Conservation (phyloP, 1,139 yeast species). For the Arxiozyma bovina region DNA sequence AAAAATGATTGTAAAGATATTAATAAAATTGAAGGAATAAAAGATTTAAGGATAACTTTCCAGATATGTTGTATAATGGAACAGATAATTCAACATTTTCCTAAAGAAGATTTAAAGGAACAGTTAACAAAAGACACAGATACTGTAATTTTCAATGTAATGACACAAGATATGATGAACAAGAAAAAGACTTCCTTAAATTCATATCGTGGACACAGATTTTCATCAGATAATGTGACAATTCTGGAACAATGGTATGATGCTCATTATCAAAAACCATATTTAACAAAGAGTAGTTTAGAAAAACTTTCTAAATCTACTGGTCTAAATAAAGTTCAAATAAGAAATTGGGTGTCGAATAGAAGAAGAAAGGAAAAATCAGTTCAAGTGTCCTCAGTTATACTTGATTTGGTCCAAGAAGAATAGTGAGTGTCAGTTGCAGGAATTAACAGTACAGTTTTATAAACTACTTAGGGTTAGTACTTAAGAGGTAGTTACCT, state of each 20-base stretch:
- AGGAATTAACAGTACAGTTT: neutral
- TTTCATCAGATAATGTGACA: slow-evolving; percentile 12
- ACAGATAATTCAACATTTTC: neutral
- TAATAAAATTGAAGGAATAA: neutral
- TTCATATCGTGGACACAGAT: slow-evolving; percentile 18
- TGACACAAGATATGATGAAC: slow-evolving; percentile 15
- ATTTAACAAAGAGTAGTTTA: slow-evolving; percentile 13
- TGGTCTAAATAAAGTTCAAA: slow-evolving; percentile 14
- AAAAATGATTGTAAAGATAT: neutral
- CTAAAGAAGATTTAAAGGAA: neutral
- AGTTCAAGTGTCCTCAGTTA: slow-evolving; percentile 9
- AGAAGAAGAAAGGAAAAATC: slow-evolving; percentile 21
- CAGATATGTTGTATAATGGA: slow-evolving; percentile 1
- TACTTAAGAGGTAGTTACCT: slow-evolving; percentile 2
- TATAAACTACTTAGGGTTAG: slow-evolving; percentile 4
- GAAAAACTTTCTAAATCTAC: slow-evolving; percentile 11
- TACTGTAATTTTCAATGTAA: slow-evolving; percentile 9
- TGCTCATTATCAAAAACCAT: slow-evolving; percentile 15
- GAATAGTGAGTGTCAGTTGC: too few species aligned
- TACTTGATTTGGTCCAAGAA: slow-evolving; percentile 2
- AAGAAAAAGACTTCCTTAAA: slow-evolving; percentile 2
- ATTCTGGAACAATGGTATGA: slow-evolving; percentile 19
- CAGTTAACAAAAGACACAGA: neutral
- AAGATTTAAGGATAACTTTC: neutral
- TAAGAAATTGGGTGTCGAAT: slow-evolving; percentile 24